Evolutionary conservation across 2,329 filamentous ascomycete species (phyloP), one percentile per base, ranked within the genome.

Genomic region (Penicillium expansum): DNA sequence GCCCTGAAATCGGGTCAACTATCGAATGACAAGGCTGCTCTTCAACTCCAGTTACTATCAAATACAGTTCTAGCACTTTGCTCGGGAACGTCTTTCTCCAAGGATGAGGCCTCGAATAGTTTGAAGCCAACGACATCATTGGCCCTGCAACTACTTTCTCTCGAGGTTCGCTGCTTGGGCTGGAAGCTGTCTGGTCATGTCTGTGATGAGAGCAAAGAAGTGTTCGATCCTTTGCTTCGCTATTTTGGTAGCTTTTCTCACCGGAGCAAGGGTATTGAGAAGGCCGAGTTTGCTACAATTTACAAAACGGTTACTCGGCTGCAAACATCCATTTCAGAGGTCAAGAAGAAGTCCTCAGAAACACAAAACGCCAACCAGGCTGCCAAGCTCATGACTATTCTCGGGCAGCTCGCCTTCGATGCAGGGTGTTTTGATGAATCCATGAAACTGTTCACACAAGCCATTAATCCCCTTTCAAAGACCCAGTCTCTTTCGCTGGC

Each of bases 21-120:
- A 6, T 55, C 68, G 4, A 67, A 66, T 27, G 75, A 77, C 37
- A 77, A 77, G 55, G 74, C 74, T 27, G 75, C 75, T 13, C 61
- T 74, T 20, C 77, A 80, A 56, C 65, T 80, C n/a, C 75, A 79
- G 54, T 62, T 75, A 2, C 66, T 79, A 6, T 76, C 78, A 1
- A 77, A 76, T 55, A 72, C 67, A 3, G 57, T 80, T 6, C 45
- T 74, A 14, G 74, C 75, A 9, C 61, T 77, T 14, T 69, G 63
- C 42, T 68, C 70, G 3, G 55, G 54, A 5, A 47, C 62, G 8
- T 57, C 66, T 22, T 48, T 62, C 33, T 59, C 59, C 0, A 54
- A 53, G 9, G 58, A 58, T 9, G 58, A 44, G 13, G 53, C 66
- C 1, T 58, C 61, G 18, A 52, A 56, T 27, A 57, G 52, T 20